Percentiles rank a stretch among this genome's conserved stretches.
Conservation (phyloP, 106 monocot genomes). For the Narthecium ossifragum region DNA sequence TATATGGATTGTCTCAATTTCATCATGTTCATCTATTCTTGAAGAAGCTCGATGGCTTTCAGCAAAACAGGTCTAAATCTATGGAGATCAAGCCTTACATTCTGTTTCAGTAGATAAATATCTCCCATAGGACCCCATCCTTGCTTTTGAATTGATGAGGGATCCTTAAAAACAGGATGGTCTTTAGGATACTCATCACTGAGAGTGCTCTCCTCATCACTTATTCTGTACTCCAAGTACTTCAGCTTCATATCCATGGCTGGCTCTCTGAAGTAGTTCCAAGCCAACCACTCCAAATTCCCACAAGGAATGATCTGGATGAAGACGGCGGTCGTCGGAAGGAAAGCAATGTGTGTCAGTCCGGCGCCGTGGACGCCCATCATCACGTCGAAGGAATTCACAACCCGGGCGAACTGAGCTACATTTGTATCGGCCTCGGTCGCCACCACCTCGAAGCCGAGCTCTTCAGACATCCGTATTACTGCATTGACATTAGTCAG, state of each 20-base stretch:
- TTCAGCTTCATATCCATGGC: slow-evolving; percentile 16
- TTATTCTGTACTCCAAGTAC: slow-evolving; percentile 25
- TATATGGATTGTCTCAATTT: no score
- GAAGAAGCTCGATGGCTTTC: slow-evolving; percentile 4
- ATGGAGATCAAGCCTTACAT: slow-evolving; percentile 10
- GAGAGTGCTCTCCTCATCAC: slow-evolving; percentile 13
- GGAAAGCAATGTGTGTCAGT: slow-evolving; percentile 25
- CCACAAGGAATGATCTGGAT: slow-evolving; percentile 25
- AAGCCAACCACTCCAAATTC: slow-evolving; percentile 1
- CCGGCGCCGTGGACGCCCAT: slow-evolving; percentile 26
- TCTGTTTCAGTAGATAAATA: slow-evolving; percentile 1
- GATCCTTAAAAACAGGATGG: slow-evolving; percentile 18
- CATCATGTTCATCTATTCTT: no score
- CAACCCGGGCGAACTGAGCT: slow-evolving; percentile 6
- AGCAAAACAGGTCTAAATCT: slow-evolving; percentile 12
- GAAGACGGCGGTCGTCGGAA: slow-evolving; percentile 12
- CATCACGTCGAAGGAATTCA: slow-evolving; percentile 35
- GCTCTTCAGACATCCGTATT: slow-evolving; percentile 3
- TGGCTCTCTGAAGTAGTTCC: slow-evolving; percentile 6
- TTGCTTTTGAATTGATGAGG: slow-evolving; percentile 13
- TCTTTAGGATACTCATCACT: slow-evolving; percentile 16
- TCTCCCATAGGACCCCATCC: slow-evolving; percentile 10
- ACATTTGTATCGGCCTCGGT: slow-evolving; percentile 5
- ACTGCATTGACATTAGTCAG: slow-evolving; percentile 19
- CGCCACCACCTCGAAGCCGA: slow-evolving; percentile 27